phyloP scores from a whole-genome alignment of 768 basidiomycete species.

The Lactarius psammicola region DNA sequence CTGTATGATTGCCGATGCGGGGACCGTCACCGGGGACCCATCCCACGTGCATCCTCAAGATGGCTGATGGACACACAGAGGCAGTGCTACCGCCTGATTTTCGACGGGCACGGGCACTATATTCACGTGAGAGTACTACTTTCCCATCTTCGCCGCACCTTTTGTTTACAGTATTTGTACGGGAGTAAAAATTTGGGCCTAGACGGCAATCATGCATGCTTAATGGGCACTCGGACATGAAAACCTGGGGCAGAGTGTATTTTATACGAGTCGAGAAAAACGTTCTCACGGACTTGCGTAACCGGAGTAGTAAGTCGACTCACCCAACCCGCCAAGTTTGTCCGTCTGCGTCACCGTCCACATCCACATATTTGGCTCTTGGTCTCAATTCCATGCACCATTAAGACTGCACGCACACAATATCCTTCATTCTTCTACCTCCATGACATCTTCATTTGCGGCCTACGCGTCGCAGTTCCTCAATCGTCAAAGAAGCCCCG shows the following conservation, averaged over 20 bases:
- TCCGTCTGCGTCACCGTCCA: conserved; percentile 5
- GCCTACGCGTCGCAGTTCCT: conserved; percentile 82
- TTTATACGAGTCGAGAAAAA: not conserved
- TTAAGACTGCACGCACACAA: conserved; percentile 3
- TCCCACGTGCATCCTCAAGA: not conserved
- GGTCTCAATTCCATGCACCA: conserved; percentile 14
- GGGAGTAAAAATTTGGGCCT: no score
- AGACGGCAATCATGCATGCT: no score
- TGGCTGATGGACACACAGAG: not conserved
- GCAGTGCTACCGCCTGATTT: not conserved
- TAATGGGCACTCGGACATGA: no score
- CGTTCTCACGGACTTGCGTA: conserved; percentile 14
- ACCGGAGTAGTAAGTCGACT: not conserved
- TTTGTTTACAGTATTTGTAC: no score
- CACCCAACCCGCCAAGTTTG: conserved; percentile 8
- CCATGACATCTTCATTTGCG: conserved; percentile 69
- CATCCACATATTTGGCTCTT: not conserved
- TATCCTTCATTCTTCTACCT: not conserved
- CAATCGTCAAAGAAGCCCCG: conserved; percentile 50
- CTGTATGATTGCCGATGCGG: not conserved
- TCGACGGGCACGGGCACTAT: no score
- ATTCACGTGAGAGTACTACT: no score
- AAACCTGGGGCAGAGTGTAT: no score
- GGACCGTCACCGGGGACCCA: not conserved
- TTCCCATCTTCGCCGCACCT: no score